Evolutionary conservation across 2,329 filamentous ascomycete species (phyloP).

Genomic region (Coniochaeta ligniaria): DNA sequence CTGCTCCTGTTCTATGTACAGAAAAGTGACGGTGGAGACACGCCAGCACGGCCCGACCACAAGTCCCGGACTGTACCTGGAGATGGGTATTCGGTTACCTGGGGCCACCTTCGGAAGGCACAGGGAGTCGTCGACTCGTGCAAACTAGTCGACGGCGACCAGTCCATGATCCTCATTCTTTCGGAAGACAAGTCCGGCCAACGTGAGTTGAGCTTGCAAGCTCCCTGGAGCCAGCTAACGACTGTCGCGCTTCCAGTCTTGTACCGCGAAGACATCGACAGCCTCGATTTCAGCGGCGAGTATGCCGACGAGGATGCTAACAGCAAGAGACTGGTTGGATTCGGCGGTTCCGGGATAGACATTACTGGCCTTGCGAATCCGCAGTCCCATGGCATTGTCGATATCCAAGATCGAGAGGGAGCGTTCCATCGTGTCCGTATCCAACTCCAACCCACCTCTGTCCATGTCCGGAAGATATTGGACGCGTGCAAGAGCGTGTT

Average conservation of each 20-base stretch:
- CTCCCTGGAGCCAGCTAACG: constrained; percentile 67
- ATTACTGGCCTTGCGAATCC: constrained; percentile 50
- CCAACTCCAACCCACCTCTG: constrained; percentile 56
- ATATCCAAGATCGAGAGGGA: constrained; percentile 56
- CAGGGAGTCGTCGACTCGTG: constrained; percentile 67
- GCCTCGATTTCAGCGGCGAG: constrained; percentile 48
- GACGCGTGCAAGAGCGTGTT: constrained; percentile 58
- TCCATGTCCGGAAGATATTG: constrained; percentile 55
- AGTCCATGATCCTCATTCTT: constrained; percentile 63
- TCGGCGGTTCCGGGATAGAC: constrained; percentile 38
- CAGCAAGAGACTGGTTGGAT: constrained; percentile 35
- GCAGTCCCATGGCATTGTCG: constrained; percentile 53
- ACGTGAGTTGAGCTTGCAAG: constrained; percentile 63
- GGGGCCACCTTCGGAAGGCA: constrained; percentile 48
- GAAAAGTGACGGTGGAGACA: constrained; percentile 24
- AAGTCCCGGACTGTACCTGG: constrained; percentile 11
- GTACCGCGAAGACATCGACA: constrained; percentile 51
- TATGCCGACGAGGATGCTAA: constrained; percentile 44
- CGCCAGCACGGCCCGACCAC: constrained; percentile 22
- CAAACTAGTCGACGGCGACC: constrained; percentile 58
- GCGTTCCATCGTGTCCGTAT: constrained; percentile 61
- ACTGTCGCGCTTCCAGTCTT: constrained; percentile 58
- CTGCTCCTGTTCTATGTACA: constrained; percentile 57
- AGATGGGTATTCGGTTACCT: constrained; percentile 27
- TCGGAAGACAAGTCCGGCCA: constrained; percentile 57